Evolutionary conservation across 495 filamentous ascomycete genomes (phyloP), one percentile per base, ranked within the genome.

Genomic region (Usnea hakonensis): DNA sequence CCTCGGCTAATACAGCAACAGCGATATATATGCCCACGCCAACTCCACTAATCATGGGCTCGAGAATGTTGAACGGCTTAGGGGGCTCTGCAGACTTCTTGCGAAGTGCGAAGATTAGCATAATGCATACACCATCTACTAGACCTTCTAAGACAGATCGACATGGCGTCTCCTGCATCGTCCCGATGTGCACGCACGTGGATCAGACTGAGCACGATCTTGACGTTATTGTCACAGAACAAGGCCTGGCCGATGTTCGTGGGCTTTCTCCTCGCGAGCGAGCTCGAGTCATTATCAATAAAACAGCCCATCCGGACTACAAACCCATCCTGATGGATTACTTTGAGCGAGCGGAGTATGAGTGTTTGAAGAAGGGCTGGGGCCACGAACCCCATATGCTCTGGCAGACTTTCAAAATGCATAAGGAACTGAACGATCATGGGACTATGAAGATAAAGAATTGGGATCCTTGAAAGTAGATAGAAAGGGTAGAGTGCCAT

Each of bases 151-250:
- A 93, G 83, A 85, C 81, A 14, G 91, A 96, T 70, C 89, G 90
- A 19, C 84, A 85, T 58, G 91, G 91, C 68, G 83, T 96, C 55
- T 85, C 79, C 70, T 94, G 90, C 76, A 93, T 96, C 67, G 90
- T 96, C 37, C 48, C 48, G 8, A 52, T 52, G 48, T 52, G 48
- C 19, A 52, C 48, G 6, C 91, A 96, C 77, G 79, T 95, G 65
- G 91, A 95, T 75, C 91, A 94, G 81, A 95, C 91, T 0, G 91
- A 95, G 78, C 90, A 95, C 74, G 91, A 91, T 72, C 81, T 95
- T 44, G 91, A 95, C 66, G 84, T 95, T 19, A 73, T 95, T 57
- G 91, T 96, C 11, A 95, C 91, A 4, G 91, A 95, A 76, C 85
- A 87, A 70, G 91, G 91, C 68, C 81, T 93, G 2, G 91, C 91